Percentiles rank a stretch among this genome's conserved stretches.
phyloP scores from a whole-genome alignment of 116 monocot genomes.

The Phalaenopsis hybrid region DNA sequence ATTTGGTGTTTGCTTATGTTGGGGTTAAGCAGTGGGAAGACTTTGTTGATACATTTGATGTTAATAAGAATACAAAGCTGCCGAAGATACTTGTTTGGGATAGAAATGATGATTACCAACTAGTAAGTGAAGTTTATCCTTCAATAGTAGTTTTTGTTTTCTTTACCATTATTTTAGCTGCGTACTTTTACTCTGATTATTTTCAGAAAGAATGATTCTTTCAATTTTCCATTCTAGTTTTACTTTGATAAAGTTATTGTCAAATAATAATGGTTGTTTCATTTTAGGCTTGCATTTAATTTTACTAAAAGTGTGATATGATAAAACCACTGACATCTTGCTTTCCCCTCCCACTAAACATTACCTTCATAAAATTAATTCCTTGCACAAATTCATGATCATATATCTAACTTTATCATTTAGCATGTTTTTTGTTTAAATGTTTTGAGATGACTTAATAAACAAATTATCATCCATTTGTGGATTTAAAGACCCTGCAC shows the following conservation, averaged over 20 bases:
- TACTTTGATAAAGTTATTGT: neutral
- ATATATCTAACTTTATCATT: neutral
- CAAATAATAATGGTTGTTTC: neutral
- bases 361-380: neutral
- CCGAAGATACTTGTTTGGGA: slow-evolving; percentile 88
- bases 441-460: neutral
- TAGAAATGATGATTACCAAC: slow-evolving; percentile 72
- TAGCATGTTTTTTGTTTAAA: neutral
- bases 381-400: neutral
- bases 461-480: neutral
- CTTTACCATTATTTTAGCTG: neutral
- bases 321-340: neutral
- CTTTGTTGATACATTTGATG: slow-evolving; percentile 74
- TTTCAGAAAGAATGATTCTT: neutral
- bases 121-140: slow-evolving; percentile 47
- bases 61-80: slow-evolving; percentile 42
- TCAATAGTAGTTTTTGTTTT: neutral
- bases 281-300: neutral
- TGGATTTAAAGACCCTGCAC: neutral
- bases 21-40: slow-evolving; percentile 91
- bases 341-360: neutral
- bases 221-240: neutral
- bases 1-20: slow-evolving; percentile 86
- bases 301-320: neutral
- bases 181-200: slow-evolving; percentile 2